Conservation (phyloP, 257 asterid species). For the Capsicum pubescens region DNA sequence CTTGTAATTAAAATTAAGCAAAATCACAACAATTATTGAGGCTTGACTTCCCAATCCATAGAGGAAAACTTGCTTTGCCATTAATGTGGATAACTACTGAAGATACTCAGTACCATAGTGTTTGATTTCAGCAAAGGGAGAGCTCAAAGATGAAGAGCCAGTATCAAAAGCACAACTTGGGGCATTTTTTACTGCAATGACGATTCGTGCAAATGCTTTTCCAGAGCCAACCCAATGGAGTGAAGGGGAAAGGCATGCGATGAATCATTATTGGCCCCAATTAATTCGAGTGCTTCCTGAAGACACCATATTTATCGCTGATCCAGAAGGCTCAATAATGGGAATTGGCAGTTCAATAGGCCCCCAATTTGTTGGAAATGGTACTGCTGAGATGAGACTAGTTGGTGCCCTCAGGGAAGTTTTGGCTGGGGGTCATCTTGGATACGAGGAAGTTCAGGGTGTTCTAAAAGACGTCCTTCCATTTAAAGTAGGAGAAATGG, state of each 20-base stretch:
- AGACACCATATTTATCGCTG: constrained; percentile 81
- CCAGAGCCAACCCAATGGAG: constrained; percentile 98
- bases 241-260: constrained; percentile 91
- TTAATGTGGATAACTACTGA: background rate
- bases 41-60: background rate
- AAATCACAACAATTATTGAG: background rate
- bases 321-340: constrained; percentile 93
- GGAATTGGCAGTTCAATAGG: constrained; percentile 79
- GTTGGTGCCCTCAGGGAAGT: constrained; percentile 98
- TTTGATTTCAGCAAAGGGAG: constrained; percentile 66
- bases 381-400: constrained; percentile 88
- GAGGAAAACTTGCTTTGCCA: background rate
- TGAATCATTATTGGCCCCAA: constrained; percentile 87
- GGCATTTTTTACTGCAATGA: constrained; percentile 94
- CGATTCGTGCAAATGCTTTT: constrained; percentile 85
- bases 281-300: constrained; percentile 74
- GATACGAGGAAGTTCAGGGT: constrained; percentile 97
- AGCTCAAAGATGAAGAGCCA: constrained; percentile 69
- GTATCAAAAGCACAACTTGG: constrained; percentile 93
- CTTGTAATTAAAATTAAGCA: background rate
- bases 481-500: constrained; percentile 43
- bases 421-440: constrained; percentile 94
- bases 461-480: constrained; percentile 87
- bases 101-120: constrained; percentile 22
- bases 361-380: constrained; percentile 74